Evolutionary conservation across 139 green algal species (phyloP).

Genomic region (Penium margaritaceum): DNA sequence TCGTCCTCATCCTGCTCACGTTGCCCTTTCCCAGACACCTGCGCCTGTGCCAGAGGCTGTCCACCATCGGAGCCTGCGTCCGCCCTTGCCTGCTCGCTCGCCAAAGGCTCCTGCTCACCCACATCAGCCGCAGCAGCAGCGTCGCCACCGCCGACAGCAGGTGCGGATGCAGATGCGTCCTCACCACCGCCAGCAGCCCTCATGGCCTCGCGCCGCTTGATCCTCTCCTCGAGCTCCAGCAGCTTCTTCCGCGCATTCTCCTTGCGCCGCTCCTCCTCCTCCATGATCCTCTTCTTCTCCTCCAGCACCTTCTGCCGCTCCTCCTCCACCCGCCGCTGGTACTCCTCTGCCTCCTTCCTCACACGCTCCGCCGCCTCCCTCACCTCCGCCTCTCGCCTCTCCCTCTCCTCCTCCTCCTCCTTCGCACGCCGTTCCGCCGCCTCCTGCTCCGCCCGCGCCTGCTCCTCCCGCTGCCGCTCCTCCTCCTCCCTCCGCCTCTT

Average conservation of each 20-base stretch:
- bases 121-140: too few relatives aligned
- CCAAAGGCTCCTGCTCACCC: too few relatives aligned
- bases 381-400: conserved; percentile 20
- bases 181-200: too few relatives aligned
- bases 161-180: too few relatives aligned
- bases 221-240: conserved; percentile 37
- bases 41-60: too few relatives aligned
- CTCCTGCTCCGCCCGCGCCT: conserved; percentile 30
- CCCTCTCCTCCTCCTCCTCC: conserved; percentile 33
- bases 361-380: not conserved
- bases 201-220: too few relatives aligned
- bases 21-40: not conserved
- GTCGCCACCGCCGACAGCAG: too few relatives aligned
- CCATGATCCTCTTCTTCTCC: conserved; percentile 28
- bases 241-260: conserved; percentile 42
- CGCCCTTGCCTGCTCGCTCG: not conserved
- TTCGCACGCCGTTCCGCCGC: conserved; percentile 18
- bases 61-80: too few relatives aligned
- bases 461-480: conserved; percentile 4
- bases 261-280: conserved; percentile 35
- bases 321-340: conserved; percentile 15
- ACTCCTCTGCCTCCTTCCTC: conserved; percentile 12
- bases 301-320: conserved; percentile 19
- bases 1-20: not conserved
- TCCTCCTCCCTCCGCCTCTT: conserved; percentile 33